Evolutionary conservation across 768 basidiomycete genomes (phyloP).

Genomic region (Hygrophoropsis aurantiaca): DNA sequence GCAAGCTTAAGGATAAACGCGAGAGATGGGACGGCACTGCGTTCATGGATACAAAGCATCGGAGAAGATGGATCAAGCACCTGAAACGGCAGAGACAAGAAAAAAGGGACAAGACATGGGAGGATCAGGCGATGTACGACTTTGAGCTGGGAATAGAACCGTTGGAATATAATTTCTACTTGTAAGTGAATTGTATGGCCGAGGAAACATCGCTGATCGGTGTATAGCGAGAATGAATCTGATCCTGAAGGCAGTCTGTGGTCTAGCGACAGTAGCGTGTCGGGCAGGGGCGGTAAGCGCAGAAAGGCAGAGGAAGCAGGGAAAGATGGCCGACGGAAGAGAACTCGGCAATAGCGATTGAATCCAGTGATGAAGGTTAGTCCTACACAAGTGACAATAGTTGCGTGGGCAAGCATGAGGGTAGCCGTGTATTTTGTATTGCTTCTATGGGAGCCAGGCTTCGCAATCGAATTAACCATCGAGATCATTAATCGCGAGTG

Average conservation of each 20-base stretch:
- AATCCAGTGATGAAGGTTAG: too few relatives aligned
- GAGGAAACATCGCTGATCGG: too few relatives aligned
- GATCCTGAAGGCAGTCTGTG: conserved; percentile 5
- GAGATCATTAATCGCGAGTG: too few relatives aligned
- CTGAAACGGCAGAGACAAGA: conserved; percentile 19
- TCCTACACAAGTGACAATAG: conserved; percentile 35
- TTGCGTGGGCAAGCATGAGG: too few relatives aligned
- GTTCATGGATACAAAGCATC: conserved; percentile 16
- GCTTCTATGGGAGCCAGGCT: too few relatives aligned
- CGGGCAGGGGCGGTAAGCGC: background rate
- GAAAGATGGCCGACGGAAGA: background rate
- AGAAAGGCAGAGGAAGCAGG: background rate
- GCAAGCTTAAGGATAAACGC: conserved; percentile 27
- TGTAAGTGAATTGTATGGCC: too few relatives aligned
- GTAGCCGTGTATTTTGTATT: too few relatives aligned
- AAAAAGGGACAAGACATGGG: conserved; percentile 17
- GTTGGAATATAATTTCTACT: too few relatives aligned
- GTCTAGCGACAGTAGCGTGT: conserved; percentile 1
- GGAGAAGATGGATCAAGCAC: conserved; percentile 26
- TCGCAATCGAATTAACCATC: too few relatives aligned
- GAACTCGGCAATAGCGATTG: conserved; percentile 16
- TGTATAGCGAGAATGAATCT: background rate
- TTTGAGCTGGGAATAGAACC: too few relatives aligned
- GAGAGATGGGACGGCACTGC: conserved; percentile 34
- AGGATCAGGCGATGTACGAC: background rate